These are phyloP conservation scores for Metschnikowia arizonensis DNA, from an alignment of 805 yeast genomes.

Conservation along the genomic window DNA sequence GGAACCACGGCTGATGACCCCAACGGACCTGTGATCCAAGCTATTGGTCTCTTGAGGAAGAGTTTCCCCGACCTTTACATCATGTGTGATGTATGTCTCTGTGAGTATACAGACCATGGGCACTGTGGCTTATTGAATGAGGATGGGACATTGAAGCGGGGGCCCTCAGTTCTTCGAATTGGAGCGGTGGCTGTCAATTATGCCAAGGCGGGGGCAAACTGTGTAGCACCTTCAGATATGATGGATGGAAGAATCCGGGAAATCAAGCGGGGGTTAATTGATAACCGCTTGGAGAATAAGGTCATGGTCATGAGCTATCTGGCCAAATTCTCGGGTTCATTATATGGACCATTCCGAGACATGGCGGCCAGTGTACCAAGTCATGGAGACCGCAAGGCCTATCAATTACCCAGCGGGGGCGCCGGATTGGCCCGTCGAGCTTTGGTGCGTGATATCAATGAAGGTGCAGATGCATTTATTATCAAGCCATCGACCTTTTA, in stretches of 20 bases:
- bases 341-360: conserved; percentile 97
- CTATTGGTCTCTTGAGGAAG: conserved; percentile 59
- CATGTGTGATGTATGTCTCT: conserved; percentile 91
- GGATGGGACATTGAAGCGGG: conserved; percentile 81
- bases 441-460: conserved; percentile 73
- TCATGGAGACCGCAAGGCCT: conserved; percentile 85
- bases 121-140: conserved; percentile 91
- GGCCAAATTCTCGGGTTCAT: conserved; percentile 86
- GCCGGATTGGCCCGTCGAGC: conserved; percentile 94
- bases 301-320: conserved; percentile 89
- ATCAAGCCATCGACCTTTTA: conserved; percentile 96
- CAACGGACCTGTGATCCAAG: conserved; percentile 86
- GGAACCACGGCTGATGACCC: conserved; percentile 96
- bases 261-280: conserved; percentile 79
- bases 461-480: conserved; percentile 94
- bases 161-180: conserved; percentile 68
- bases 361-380: conserved; percentile 93
- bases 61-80: conserved; percentile 80
- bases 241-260: conserved; percentile 90
- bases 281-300: conserved; percentile 78
- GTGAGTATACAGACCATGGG: conserved; percentile 97
- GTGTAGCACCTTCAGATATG: conserved; percentile 97
- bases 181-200: conserved; percentile 95
- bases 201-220: conserved; percentile 92
- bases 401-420: conserved; percentile 91